A percentile compares a stretch with the other conserved stretches of the same genome.
Evolutionary conservation across 148 eudicot species (phyloP).

Genomic region (Chenopodium album): DNA sequence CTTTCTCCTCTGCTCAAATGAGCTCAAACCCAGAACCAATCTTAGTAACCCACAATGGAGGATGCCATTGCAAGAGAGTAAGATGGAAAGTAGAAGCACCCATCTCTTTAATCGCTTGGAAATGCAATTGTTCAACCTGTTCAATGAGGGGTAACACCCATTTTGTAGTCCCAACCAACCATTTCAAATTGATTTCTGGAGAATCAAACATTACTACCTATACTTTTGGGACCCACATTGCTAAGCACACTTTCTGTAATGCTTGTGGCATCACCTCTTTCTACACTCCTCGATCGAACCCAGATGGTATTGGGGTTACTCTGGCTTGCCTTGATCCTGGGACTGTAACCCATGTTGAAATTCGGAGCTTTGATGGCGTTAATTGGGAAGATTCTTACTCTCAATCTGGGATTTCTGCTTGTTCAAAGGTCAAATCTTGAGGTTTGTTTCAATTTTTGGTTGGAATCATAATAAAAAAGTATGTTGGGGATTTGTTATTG

Average conservation of each 20-base stretch:
- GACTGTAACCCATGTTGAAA: slow-evolving; percentile 58
- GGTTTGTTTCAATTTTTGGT: background rate
- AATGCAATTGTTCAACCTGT: slow-evolving; percentile 81
- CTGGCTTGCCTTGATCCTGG: slow-evolving; percentile 71
- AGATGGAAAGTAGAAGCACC: slow-evolving; percentile 66
- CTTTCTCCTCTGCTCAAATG: background rate
- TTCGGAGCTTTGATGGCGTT: slow-evolving; percentile 54
- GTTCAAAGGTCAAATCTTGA: slow-evolving; percentile 35
- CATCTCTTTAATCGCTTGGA: slow-evolving; percentile 55
- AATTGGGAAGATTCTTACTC: slow-evolving; percentile 63
- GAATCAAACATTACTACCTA: slow-evolving; percentile 69
- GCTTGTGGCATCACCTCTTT: slow-evolving; percentile 89
- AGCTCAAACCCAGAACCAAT: background rate
- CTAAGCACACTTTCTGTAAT: slow-evolving; percentile 82
- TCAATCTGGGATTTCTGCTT: slow-evolving; percentile 58
- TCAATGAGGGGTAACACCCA: slow-evolving; percentile 82
- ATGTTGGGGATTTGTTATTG: no score
- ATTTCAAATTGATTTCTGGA: slow-evolving; percentile 51
- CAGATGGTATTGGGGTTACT: slow-evolving; percentile 79
- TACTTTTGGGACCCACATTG: slow-evolving; percentile 78
- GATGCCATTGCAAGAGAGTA: slow-evolving; percentile 77
- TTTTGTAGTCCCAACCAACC: slow-evolving; percentile 57
- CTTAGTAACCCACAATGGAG: slow-evolving; percentile 61
- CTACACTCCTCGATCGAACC: slow-evolving; percentile 77
- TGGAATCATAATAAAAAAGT: no score